Percentiles rank a stretch among this genome's conserved stretches.
Evolutionary conservation across 306 rosid species (phyloP).

Genomic region (Vicia villosa): DNA sequence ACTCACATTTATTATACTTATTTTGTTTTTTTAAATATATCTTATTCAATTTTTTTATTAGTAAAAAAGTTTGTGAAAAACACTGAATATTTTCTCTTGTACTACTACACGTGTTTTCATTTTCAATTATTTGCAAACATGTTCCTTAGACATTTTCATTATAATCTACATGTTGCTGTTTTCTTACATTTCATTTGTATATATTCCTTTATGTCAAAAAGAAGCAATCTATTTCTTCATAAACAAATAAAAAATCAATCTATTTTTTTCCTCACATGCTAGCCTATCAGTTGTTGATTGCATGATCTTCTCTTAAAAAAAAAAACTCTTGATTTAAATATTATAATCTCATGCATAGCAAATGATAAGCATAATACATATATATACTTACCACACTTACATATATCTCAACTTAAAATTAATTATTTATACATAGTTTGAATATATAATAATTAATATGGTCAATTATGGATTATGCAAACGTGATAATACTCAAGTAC

Average conservation of each 20-base stretch:
- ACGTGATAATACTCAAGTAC: constrained; percentile 40
- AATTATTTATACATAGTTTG: constrained; percentile 8
- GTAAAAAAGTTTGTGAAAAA: not conserved
- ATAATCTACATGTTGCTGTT: constrained; percentile 25
- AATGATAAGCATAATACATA: constrained; percentile 30
- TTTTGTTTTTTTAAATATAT: too few relatives aligned
- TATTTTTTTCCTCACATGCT: constrained; percentile 27
- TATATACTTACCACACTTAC: constrained; percentile 34
- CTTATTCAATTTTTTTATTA: too few relatives aligned
- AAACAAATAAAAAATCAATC: not conserved
- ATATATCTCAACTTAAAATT: not conserved
- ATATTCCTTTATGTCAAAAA: constrained; percentile 5
- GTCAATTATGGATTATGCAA: constrained; percentile 31
- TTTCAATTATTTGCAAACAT: constrained; percentile 30
- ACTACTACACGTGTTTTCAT: constrained; percentile 23
- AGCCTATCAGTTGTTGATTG: constrained; percentile 30
- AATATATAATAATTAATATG: not conserved
- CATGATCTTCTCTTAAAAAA: constrained; percentile 28
- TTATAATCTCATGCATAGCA: constrained; percentile 35
- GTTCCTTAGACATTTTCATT: constrained; percentile 26
- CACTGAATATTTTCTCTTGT: constrained; percentile 14
- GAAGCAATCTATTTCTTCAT: constrained; percentile 19
- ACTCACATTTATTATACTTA: too few relatives aligned
- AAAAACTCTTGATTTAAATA: constrained; percentile 31
- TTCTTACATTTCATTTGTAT: constrained; percentile 12